A percentile compares a stretch with the other conserved stretches of the same genome.
Conservation (phyloP, 2,329 filamentous ascomycete species). For the Xylariaceae sp. region DNA sequence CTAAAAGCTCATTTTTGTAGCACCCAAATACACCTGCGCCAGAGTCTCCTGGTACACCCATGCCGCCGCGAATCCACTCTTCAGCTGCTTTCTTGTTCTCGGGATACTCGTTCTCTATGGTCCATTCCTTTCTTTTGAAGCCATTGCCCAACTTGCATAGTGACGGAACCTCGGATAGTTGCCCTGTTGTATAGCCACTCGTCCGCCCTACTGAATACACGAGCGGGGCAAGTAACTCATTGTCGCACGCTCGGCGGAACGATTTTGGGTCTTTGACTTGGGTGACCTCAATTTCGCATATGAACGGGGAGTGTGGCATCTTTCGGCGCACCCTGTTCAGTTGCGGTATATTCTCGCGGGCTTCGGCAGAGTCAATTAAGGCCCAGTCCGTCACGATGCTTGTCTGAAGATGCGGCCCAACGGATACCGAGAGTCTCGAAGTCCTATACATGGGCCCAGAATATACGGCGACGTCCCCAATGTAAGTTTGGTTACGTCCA, state of each 20-base stretch:
- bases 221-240: neutral
- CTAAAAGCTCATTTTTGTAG: constrained; percentile 46
- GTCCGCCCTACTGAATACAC: constrained; percentile 51
- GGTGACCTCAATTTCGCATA: neutral
- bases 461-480: constrained; percentile 48
- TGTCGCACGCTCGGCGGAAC: neutral
- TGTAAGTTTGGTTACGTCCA: too few species aligned
- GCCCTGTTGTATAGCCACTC: constrained; percentile 50
- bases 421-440: constrained; percentile 46
- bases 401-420: constrained; percentile 23
- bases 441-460: constrained; percentile 51
- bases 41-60: constrained; percentile 52
- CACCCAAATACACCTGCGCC: constrained; percentile 50
- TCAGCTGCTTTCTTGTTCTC: constrained; percentile 43
- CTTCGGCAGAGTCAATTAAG: neutral
- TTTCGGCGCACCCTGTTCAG: constrained; percentile 4
- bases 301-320: too few species aligned
- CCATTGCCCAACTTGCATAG: too few species aligned
- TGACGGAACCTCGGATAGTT: too few species aligned
- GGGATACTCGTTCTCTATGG: constrained; percentile 47
- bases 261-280: neutral
- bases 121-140: constrained; percentile 54
- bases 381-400: constrained; percentile 48
- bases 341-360: neutral
- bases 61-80: constrained; percentile 51